These are phyloP conservation scores for Marvania coccoides DNA, from an alignment of 139 green algal genomes.

Conservation along the genomic window DNA sequence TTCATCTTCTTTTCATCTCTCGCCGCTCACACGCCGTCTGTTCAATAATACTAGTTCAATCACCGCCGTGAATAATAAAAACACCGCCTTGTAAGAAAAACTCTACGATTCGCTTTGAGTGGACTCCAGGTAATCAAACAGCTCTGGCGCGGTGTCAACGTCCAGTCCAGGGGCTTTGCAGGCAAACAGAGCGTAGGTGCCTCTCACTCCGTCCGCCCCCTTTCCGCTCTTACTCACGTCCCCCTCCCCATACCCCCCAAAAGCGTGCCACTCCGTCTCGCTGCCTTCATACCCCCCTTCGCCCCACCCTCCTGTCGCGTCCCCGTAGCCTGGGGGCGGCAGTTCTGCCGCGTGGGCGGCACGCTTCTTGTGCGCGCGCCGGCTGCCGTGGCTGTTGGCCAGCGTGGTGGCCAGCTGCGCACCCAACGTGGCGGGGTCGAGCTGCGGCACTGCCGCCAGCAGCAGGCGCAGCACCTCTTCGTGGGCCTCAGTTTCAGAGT, in stretches of 20 bases:
- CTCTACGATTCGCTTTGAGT: neutral
- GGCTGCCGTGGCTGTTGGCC: conserved; percentile 11
- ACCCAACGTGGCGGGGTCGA: conserved; percentile 28
- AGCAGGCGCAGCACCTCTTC: conserved; percentile 69
- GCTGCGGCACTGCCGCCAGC: conserved; percentile 36
- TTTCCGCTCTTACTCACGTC: neutral
- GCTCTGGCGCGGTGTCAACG: conserved; percentile 23
- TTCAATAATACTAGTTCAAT: neutral
- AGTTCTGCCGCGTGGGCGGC: neutral
- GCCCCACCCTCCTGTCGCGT: neutral
- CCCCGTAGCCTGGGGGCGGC: neutral
- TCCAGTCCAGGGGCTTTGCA: conserved; percentile 22
- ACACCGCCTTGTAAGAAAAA: neutral
- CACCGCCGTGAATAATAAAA: neutral
- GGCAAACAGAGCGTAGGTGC: conserved; percentile 29
- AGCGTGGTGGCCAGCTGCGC: conserved; percentile 42
- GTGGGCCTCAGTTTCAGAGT: conserved; percentile 59
- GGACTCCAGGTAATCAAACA: conserved; percentile 42
- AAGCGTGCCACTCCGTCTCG: too few species aligned
- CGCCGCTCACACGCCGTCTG: neutral
- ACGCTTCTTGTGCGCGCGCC: neutral
- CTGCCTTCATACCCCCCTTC: neutral
- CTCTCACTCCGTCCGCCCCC: conserved; percentile 24
- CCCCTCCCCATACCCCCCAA: neutral
- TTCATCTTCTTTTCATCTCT: neutral